Percentiles rank a stretch among this genome's conserved stretches.
Conservation (phyloP, 2,329 filamentous ascomycete genomes). For the Penicillium sp. region DNA sequence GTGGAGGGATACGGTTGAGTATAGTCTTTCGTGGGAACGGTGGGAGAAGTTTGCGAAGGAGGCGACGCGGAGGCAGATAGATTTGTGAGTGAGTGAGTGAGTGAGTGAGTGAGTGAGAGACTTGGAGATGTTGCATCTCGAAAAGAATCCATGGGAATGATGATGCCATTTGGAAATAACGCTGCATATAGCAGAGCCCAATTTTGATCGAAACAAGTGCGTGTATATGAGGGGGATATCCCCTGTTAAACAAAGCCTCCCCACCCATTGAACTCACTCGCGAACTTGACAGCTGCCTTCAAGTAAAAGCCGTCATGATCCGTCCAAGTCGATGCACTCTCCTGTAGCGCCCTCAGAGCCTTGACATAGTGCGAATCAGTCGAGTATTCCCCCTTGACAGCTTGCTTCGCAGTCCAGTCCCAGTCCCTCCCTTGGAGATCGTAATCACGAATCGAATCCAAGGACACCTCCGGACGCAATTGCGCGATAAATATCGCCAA, state of each 20-base stretch:
- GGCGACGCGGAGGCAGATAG: neutral
- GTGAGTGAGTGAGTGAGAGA: too few species aligned
- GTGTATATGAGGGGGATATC: neutral
- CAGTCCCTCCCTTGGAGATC: constrained; percentile 70
- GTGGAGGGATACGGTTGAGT: constrained; percentile 21
- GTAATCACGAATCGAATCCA: constrained; percentile 61
- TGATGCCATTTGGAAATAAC: too few species aligned
- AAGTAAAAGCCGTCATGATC: constrained; percentile 49
- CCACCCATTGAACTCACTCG: constrained; percentile 64
- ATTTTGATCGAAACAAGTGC: neutral
- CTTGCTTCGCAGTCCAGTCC: constrained; percentile 73
- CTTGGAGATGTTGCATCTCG: neutral
- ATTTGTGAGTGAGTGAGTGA: neutral
- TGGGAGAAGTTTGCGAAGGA: constrained; percentile 12
- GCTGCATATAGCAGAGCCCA: neutral
- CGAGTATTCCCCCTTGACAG: constrained; percentile 66
- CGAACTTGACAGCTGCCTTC: constrained; percentile 54
- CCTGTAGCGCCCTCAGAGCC: constrained; percentile 63
- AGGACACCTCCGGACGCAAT: constrained; percentile 69
- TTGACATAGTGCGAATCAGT: constrained; percentile 86
- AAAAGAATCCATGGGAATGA: neutral
- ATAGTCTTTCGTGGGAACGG: constrained; percentile 17
- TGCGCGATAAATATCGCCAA: constrained; percentile 76
- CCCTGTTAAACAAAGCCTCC: constrained; percentile 50
- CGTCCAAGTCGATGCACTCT: constrained; percentile 43